Evolutionary conservation across 495 filamentous ascomycete species (phyloP), one percentile per base, ranked within the genome.

Genomic region (Extremus antarcticus): DNA sequence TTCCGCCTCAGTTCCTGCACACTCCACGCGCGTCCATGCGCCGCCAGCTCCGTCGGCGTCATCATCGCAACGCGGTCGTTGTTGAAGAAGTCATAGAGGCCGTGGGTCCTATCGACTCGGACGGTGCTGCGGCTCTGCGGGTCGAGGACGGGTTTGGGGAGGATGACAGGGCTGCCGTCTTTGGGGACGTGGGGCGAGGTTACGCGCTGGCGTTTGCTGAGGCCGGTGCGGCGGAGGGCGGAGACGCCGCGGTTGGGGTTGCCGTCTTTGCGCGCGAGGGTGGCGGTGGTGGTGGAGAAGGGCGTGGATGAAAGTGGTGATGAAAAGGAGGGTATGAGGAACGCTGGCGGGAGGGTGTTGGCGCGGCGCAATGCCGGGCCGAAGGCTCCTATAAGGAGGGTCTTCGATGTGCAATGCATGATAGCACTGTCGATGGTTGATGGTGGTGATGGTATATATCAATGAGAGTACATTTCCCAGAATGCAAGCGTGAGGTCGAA

Each of bases 1-100:
- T 95, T 94, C 47, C 77, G 70, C 38, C 90, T 79, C 50, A 99
- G 77, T 71, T 99, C 94, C 71, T 87, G 82, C n/a, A 84, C 81
- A 25, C 75, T 78, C 94, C 94, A 99, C 24, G 77, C 68, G 46
- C 92, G 83, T 25, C 92, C 84, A 86, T 58, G 50, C 29, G 48
- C 25, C 39, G 21, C 51, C n/a, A 55, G 43, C 20, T 88, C 82
- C 17, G 79, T 75, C 1, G 90, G 90, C 11, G 78, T 79, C 46
- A 72, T 74, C 66, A 95, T 65, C 16, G 82, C 68, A 60, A 78
- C 77, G 47, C 75, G 77, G 50, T 82, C 75, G 47, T 73, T 70
- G 56, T 81, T 78, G 70, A 99, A 97, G 71, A 99, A 99, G 0
- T 77, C 83, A 85, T 86, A 96, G n/a, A 99, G 83, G 35, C 88